These are phyloP conservation scores for Coccomyxa sp. DNA, from an alignment of 139 green algal genomes.

Conservation along the genomic window DNA sequence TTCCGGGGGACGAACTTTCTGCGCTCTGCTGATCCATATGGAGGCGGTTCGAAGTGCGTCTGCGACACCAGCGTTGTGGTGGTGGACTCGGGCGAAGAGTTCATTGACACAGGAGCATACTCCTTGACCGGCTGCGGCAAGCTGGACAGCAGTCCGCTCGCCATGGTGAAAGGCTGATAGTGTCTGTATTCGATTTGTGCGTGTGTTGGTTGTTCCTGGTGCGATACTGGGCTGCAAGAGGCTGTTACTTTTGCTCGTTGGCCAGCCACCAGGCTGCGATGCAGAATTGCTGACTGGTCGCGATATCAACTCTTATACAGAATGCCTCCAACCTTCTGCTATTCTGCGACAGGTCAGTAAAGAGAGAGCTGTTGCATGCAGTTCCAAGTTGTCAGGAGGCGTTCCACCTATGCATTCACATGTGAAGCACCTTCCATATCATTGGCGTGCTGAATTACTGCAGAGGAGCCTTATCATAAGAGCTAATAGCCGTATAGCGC, in stretches of 20 bases:
- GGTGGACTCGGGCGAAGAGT: background rate
- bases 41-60: slow-evolving; percentile 44
- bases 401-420: no score
- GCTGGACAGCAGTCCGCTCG: background rate
- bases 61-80: background rate
- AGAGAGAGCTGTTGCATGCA: no score
- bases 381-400: no score
- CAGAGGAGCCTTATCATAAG: no score
- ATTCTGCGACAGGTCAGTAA: no score
- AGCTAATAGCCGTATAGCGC: no score
- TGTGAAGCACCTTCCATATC: no score
- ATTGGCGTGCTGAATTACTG: no score
- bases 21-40: slow-evolving; percentile 56
- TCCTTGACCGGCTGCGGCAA: background rate
- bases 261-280: no score
- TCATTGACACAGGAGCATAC: background rate
- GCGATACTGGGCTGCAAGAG: background rate
- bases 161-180: background rate
- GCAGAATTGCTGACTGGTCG: background rate
- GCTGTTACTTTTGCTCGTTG: no score
- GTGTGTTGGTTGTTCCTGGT: background rate
- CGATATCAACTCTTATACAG: background rate
- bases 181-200: background rate
- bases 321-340: background rate
- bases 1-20: slow-evolving; percentile 68